Evolutionary conservation across 305 asterid species (phyloP).

Genomic region (Petunia hybrid): DNA sequence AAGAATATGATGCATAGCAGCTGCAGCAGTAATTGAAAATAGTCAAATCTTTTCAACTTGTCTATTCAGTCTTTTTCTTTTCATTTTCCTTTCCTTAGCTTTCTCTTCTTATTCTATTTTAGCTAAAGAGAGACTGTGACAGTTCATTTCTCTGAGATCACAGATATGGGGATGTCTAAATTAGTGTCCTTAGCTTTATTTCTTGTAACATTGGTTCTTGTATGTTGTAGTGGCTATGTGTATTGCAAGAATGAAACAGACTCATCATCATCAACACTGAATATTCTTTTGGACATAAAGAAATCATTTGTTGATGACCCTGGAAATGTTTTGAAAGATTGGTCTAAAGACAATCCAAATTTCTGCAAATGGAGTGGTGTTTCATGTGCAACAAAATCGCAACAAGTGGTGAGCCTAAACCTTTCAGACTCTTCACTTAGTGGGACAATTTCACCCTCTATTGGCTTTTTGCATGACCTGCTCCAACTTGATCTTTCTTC

Average conservation of each 20-base stretch:
- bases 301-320: conserved; percentile 63
- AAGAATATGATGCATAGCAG: conserved; percentile 38
- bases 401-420: conserved; percentile 48
- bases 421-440: conserved; percentile 60
- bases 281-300: conserved; percentile 60
- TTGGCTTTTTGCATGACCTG: conserved; percentile 66
- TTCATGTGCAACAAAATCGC: conserved; percentile 44
- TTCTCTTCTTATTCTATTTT: not conserved
- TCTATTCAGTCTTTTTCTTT: not conserved
- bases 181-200: conserved; percentile 28
- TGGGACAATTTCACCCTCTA: conserved; percentile 75
- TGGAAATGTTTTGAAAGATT: conserved; percentile 52
- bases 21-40: conserved; percentile 28
- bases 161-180: conserved; percentile 39
- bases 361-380: conserved; percentile 79
- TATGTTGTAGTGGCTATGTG: conserved; percentile 33
- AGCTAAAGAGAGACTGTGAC: not conserved
- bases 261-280: conserved; percentile 36
- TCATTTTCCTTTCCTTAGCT: not conserved
- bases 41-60: not conserved
- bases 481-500: conserved; percentile 85
- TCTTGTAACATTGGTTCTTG: conserved; percentile 22
- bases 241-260: conserved; percentile 32
- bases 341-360: conserved; percentile 57
- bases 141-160: not conserved